Percentiles rank a stretch among this genome's conserved stretches.
Conservation (phyloP, 148 eudicot species). For the Vaccinium corymbosum region DNA sequence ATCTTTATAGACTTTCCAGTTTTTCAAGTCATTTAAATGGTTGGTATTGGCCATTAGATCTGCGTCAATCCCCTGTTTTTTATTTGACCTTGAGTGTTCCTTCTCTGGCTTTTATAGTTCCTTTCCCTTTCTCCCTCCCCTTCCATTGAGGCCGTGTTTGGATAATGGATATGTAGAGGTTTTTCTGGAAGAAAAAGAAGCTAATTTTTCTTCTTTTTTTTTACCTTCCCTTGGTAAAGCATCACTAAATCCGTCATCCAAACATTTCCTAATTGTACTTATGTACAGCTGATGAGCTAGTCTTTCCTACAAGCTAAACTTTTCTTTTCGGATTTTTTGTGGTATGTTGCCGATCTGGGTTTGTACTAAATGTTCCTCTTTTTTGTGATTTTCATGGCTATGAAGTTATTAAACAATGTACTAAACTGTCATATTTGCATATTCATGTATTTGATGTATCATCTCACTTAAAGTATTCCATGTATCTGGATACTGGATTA, state of each 20-base stretch:
- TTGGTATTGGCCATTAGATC: conserved; percentile 9
- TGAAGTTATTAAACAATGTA: too few species aligned
- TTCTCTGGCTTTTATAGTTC: neutral
- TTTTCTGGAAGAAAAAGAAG: neutral
- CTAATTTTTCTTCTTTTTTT: neutral
- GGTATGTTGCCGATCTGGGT: neutral
- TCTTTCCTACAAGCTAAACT: neutral
- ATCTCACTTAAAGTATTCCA: too few species aligned
- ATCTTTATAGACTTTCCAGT: neutral
- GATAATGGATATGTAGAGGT: neutral
- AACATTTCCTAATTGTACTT: neutral
- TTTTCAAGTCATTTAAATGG: neutral
- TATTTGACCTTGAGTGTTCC: neutral
- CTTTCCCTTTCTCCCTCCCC: neutral
- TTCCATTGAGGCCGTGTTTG: neutral
- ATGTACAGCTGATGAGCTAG: neutral
- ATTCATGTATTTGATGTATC: too few species aligned
- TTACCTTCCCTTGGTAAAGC: neutral
- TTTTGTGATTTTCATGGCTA: neutral
- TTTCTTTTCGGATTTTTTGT: neutral
- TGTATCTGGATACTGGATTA: too few species aligned
- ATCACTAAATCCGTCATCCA: neutral
- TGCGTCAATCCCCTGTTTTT: conserved; percentile 6
- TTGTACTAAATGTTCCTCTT: neutral
- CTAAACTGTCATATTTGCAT: too few species aligned